Conservation (phyloP, 371 early-diverging fungal species). For the Circinella minor region DNA sequence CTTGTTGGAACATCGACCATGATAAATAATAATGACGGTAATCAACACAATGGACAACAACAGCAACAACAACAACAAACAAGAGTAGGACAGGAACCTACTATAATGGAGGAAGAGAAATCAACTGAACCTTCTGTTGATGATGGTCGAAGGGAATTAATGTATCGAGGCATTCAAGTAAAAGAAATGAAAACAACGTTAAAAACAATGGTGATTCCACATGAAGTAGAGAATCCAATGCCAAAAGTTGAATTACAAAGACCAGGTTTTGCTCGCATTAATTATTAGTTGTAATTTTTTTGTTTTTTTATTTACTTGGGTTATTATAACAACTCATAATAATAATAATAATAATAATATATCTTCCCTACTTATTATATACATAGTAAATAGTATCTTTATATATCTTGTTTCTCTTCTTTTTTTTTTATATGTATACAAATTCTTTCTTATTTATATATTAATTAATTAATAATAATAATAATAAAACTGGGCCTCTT, state of each 20-base stretch:
- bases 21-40: not conserved
- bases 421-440: no score
- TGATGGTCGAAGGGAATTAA: slow-evolving; percentile 47
- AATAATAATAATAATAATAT: not conserved
- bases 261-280: slow-evolving; percentile 53
- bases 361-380: not conserved
- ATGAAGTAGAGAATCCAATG: slow-evolving; percentile 46
- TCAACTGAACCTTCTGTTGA: slow-evolving; percentile 22
- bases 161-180: slow-evolving; percentile 54
- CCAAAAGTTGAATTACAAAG: slow-evolving; percentile 45
- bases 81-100: not conserved
- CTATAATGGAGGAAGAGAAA: slow-evolving; percentile 3
- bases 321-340: no score
- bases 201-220: slow-evolving; percentile 51
- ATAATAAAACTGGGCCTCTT: no score
- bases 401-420: no score
- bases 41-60: not conserved
- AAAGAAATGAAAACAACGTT: slow-evolving; percentile 57
- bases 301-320: slow-evolving; percentile 1
- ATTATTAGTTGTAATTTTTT: slow-evolving; percentile 22
- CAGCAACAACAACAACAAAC: not conserved
- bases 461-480: no score
- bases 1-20: slow-evolving; percentile 1
- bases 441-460: no score
- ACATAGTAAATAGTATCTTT: not conserved